Conservation (phyloP, 108 stramenopile species). For the Fistulifera pelliculosa region DNA sequence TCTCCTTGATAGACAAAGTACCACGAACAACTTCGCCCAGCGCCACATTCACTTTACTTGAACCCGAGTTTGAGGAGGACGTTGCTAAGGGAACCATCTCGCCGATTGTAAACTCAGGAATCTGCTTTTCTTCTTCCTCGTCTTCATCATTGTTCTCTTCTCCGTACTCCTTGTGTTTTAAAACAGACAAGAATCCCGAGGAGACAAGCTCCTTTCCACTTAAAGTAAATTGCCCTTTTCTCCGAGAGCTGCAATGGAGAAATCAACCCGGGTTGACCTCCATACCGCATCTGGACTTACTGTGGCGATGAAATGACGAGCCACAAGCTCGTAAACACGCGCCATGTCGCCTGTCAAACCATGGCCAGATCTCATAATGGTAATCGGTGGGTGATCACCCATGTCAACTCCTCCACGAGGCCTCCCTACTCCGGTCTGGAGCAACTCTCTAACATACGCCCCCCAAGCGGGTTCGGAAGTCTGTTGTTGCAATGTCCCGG, state of each 20-base stretch:
- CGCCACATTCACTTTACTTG: conserved; percentile 40
- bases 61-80: conserved; percentile 13
- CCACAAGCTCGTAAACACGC: conserved; percentile 80
- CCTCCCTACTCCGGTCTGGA: conserved; percentile 38
- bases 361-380: conserved; percentile 54
- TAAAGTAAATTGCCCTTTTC: conserved; percentile 66
- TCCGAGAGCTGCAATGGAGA: conserved; percentile 57
- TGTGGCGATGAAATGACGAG: conserved; percentile 83
- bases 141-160: conserved; percentile 62
- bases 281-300: conserved; percentile 84
- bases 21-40: conserved; percentile 41
- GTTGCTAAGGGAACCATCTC: conserved; percentile 46
- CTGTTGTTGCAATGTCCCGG: conserved; percentile 67
- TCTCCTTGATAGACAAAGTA: conserved; percentile 70
- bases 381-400: conserved; percentile 87
- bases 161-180: conserved; percentile 74
- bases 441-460: conserved; percentile 50
- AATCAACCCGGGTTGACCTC: conserved; percentile 60
- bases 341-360: conserved; percentile 74
- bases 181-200: conserved; percentile 75
- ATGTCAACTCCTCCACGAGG: conserved; percentile 72
- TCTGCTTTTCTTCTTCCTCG: conserved; percentile 56
- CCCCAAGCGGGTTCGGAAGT: conserved; percentile 65
- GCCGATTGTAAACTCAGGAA: conserved; percentile 71
- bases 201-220: conserved; percentile 64